phyloP scores from a whole-genome alignment of 768 basidiomycete species.

The Russula olivacea region DNA sequence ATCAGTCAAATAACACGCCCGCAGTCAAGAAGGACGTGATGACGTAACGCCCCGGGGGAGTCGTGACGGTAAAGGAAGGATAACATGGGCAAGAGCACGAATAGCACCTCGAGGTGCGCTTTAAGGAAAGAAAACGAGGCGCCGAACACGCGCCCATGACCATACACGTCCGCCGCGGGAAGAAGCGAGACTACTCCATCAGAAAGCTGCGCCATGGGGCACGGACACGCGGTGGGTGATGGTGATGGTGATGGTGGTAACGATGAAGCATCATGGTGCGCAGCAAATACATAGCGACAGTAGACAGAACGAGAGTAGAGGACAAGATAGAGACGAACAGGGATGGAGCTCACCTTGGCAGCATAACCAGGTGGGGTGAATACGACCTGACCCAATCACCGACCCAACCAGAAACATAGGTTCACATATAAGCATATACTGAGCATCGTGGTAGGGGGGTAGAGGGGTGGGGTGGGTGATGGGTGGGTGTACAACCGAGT shows the following conservation, averaged over 20 bases:
- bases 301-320: not conserved
- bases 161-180: not conserved
- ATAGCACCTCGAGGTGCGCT: not conserved
- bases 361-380: slow-evolving; percentile 66
- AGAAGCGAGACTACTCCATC: not conserved
- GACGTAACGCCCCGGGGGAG: not conserved
- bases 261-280: not conserved
- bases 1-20: not conserved
- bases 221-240: slow-evolving; percentile 5
- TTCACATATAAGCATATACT: not conserved
- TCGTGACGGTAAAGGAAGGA: not conserved
- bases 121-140: not conserved
- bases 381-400: slow-evolving; percentile 42
- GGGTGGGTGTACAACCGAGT: not conserved
- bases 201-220: not conserved
- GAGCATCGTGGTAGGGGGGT: not conserved
- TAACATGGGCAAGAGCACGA: not conserved
- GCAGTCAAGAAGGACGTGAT: not conserved
- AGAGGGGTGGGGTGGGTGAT: not conserved
- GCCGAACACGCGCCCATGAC: not conserved
- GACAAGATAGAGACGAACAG: not conserved
- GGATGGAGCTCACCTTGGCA: slow-evolving; percentile 44
- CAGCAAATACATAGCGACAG: not conserved
- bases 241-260: not conserved
- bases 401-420: not conserved